These are phyloP conservation scores for Mycena sanguinolenta DNA, from an alignment of 768 basidiomycete species.

Conservation along the genomic window DNA sequence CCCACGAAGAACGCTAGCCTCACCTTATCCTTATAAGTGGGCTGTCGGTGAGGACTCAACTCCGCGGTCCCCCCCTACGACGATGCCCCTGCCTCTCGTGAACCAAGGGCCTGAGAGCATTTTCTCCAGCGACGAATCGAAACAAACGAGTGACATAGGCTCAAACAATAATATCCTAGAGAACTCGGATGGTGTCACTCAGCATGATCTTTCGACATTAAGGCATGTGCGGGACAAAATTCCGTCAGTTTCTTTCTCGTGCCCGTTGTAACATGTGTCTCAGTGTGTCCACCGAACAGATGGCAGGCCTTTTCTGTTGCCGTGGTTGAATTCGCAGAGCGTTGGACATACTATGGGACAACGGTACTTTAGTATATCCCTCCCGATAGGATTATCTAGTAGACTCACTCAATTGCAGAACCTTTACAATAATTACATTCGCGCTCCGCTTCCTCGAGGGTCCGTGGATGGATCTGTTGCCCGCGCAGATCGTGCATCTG, in stretches of 20 bases:
- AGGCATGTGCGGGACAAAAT: slow-evolving; percentile 60
- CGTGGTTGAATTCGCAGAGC: slow-evolving; percentile 66
- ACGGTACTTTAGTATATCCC: slow-evolving; percentile 41
- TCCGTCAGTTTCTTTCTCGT: slow-evolving; percentile 48
- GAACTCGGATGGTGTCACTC: slow-evolving; percentile 63
- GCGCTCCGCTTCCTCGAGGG: slow-evolving; percentile 60
- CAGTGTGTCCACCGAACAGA: neutral
- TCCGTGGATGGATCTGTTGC: slow-evolving; percentile 61
- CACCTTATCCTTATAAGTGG: too few species aligned
- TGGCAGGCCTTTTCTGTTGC: slow-evolving; percentile 58
- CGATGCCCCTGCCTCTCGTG: too few species aligned
- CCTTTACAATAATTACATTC: slow-evolving; percentile 68
- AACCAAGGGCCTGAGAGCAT: too few species aligned
- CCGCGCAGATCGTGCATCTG: slow-evolving; percentile 45
- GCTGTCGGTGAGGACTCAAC: too few species aligned
- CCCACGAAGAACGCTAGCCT: too few species aligned
- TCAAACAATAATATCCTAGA: slow-evolving; percentile 45
- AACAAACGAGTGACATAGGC: neutral
- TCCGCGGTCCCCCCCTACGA: too few species aligned
- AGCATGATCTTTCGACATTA: slow-evolving; percentile 59
- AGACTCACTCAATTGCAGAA: too few species aligned
- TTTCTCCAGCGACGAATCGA: neutral
- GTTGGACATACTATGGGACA: slow-evolving; percentile 68
- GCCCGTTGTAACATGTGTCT: neutral
- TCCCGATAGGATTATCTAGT: too few species aligned